These are phyloP conservation scores for Dispira simplex DNA, from an alignment of 192 early-diverging fungal genomes.

Conservation along the genomic window DNA sequence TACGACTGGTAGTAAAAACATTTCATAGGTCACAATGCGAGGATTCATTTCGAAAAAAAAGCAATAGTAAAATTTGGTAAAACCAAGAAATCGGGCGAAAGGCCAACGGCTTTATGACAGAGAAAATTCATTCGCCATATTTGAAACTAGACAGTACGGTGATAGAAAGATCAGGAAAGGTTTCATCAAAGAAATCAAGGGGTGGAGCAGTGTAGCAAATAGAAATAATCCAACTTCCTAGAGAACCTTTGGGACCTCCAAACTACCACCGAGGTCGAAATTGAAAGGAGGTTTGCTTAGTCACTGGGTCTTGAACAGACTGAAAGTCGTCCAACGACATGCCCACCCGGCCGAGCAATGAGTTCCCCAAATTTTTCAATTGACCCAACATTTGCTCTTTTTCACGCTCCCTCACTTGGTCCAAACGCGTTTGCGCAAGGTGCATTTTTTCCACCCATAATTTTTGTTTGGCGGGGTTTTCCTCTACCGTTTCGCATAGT, in stretches of 20 bases:
- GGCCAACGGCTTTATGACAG: not conserved
- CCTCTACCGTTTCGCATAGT: not conserved
- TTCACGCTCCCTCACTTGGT: not conserved
- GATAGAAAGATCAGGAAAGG: not conserved
- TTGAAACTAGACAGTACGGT: not conserved
- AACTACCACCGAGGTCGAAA: slow-evolving; percentile 16
- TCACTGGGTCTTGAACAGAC: slow-evolving; percentile 35
- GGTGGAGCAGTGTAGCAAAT: not conserved
- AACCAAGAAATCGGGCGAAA: too few relatives aligned
- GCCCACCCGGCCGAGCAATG: slow-evolving; percentile 56
- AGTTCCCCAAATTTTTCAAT: slow-evolving; percentile 57
- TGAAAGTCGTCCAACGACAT: slow-evolving; percentile 57
- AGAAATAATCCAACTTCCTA: not conserved
- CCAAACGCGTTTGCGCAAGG: not conserved
- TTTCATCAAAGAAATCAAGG: not conserved
- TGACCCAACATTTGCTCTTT: slow-evolving; percentile 20
- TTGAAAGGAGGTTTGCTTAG: slow-evolving; percentile 41
- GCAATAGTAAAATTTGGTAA: too few relatives aligned
- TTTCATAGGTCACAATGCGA: too few relatives aligned
- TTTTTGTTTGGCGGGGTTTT: not conserved
- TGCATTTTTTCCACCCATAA: not conserved
- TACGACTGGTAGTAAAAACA: too few relatives aligned
- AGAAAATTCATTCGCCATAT: not conserved
- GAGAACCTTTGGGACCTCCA: not conserved
- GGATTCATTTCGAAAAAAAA: too few relatives aligned